Conservation (phyloP, 2,329 filamentous ascomycete genomes). For the Stagonosporopsis rhizophila region DNA sequence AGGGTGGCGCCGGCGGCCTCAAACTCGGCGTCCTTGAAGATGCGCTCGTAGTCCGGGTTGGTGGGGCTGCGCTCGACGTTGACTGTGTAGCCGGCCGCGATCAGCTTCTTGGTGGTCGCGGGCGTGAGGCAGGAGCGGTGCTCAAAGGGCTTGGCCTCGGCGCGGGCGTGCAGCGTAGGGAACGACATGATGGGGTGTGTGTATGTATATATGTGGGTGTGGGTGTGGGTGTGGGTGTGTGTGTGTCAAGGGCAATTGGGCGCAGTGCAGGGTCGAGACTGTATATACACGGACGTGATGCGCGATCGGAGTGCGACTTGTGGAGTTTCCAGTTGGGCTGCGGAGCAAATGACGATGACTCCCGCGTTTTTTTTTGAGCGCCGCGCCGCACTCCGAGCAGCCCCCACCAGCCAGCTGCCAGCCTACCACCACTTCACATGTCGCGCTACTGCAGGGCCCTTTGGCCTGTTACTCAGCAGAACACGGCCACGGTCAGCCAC, state of each 20-base stretch:
- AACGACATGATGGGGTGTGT: conserved; percentile 39
- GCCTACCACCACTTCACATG: no score
- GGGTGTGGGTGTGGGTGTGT: no score
- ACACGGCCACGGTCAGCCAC: no score
- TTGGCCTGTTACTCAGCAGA: background rate
- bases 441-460: conserved; percentile 30
- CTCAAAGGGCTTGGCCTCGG: conserved; percentile 52
- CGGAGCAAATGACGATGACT: conserved; percentile 33
- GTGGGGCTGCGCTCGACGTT: conserved; percentile 50
- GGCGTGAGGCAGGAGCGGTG: conserved; percentile 52
- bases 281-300: conserved; percentile 3
- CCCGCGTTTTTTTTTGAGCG: conserved; percentile 14
- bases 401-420: no score
- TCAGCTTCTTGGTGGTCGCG: conserved; percentile 49
- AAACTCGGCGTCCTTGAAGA: conserved; percentile 53
- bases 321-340: background rate
- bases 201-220: no score
- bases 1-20: conserved; percentile 49
- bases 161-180: conserved; percentile 51
- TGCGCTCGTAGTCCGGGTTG: conserved; percentile 48
- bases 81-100: conserved; percentile 51
- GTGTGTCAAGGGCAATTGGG: background rate
- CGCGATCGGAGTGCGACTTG: conserved; percentile 25
- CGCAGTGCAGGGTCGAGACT: background rate
- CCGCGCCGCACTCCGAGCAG: conserved; percentile 21